These are phyloP conservation scores for Durusdinium trenchii DNA, from an alignment of 73 alveolate species.

Conservation along the genomic window DNA sequence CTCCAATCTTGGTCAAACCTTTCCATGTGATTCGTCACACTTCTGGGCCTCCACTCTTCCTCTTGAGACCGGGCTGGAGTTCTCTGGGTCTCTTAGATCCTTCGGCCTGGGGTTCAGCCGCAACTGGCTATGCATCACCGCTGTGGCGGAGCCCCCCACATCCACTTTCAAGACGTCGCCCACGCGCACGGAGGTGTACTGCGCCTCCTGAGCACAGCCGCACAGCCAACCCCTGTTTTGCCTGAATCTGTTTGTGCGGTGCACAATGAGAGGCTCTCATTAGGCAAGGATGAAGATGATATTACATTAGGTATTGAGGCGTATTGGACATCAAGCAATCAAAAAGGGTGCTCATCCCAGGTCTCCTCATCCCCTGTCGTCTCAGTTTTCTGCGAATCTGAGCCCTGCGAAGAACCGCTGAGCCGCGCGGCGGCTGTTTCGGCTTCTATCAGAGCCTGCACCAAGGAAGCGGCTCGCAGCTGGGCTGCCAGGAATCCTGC, in stretches of 20 bases:
- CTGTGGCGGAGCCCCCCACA: slow-evolving; percentile 44
- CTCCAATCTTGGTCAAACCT: background rate
- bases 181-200: slow-evolving; percentile 65
- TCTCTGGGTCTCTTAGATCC: background rate
- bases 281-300: background rate
- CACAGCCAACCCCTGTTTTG: background rate
- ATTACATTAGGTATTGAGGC: background rate
- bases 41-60: slow-evolving; percentile 46
- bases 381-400: background rate
- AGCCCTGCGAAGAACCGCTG: background rate
- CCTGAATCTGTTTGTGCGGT: background rate
- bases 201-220: background rate
- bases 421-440: slow-evolving; percentile 88
- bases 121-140: background rate
- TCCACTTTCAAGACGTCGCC: slow-evolving; percentile 42
- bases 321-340: background rate
- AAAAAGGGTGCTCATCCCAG: background rate
- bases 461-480: slow-evolving; percentile 54
- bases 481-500: slow-evolving; percentile 17
- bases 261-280: background rate
- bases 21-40: background rate
- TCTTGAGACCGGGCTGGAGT: slow-evolving; percentile 40
- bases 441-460: slow-evolving; percentile 85
- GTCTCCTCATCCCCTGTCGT: slow-evolving; percentile 32
- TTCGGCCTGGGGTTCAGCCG: slow-evolving; percentile 29